These are phyloP conservation scores for Sporobolomyces roseus DNA, from an alignment of 768 basidiomycete species.

Conservation along the genomic window DNA sequence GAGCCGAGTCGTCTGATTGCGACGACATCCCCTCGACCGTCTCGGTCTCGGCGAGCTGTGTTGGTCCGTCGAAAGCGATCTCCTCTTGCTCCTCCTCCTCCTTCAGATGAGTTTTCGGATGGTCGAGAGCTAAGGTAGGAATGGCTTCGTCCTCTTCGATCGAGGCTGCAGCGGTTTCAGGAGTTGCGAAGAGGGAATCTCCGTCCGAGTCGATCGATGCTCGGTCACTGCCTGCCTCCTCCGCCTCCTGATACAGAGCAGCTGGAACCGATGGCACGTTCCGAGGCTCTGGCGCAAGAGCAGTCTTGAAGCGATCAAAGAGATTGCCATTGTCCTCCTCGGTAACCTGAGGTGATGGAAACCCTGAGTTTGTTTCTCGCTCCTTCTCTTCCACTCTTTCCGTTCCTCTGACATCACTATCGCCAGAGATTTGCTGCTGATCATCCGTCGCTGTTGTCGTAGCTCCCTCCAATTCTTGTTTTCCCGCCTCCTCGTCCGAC, in stretches of 20 bases:
- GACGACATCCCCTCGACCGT: too few species aligned
- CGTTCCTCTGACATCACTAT: too few species aligned
- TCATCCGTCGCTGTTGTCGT: neutral
- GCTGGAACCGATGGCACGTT: too few species aligned
- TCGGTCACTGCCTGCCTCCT: neutral
- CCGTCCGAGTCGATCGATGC: conserved; percentile 4
- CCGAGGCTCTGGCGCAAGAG: too few species aligned
- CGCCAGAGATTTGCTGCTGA: too few species aligned
- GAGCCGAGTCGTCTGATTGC: too few species aligned
- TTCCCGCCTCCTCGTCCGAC: neutral
- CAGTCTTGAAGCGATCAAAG: conserved; percentile 8
- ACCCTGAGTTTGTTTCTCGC: too few species aligned
- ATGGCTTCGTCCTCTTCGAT: neutral
- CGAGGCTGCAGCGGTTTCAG: neutral
- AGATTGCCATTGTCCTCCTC: neutral
- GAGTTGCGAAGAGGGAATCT: conserved; percentile 8
- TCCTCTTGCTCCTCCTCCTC: neutral
- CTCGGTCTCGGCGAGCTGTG: too few species aligned
- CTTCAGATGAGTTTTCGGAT: neutral
- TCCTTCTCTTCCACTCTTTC: too few species aligned
- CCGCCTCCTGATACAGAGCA: too few species aligned
- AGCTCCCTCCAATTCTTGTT: neutral
- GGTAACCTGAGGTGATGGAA: neutral
- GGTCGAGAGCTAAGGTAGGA: neutral
- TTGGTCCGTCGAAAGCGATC: conserved; percentile 11